Conservation (phyloP, 306 rosid species). For the Acacia confusa region DNA sequence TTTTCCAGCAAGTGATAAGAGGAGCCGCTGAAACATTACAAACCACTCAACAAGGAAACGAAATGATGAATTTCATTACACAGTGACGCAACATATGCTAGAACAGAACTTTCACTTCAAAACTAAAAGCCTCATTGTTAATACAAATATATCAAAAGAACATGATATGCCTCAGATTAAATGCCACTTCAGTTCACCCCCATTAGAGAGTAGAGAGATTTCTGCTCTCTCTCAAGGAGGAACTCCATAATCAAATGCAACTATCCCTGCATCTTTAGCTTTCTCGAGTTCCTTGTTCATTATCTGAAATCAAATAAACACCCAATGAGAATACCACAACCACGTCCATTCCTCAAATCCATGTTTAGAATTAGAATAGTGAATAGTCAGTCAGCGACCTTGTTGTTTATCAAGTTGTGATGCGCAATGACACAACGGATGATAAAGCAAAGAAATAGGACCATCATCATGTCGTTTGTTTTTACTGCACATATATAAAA, state of each 20-base stretch:
- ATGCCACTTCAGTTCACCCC: neutral
- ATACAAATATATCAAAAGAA: too few relatives aligned
- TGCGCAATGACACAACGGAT: constrained; percentile 68
- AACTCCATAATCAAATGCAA: constrained; percentile 26
- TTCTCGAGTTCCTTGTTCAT: constrained; percentile 62
- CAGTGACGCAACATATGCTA: neutral
- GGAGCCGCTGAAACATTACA: too few relatives aligned
- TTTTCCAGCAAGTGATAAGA: too few relatives aligned
- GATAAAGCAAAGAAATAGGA: constrained; percentile 61
- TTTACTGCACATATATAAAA: constrained; percentile 48
- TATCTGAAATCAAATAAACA: constrained; percentile 37
- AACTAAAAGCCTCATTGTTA: too few relatives aligned
- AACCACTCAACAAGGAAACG: neutral
- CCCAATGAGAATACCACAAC: neutral
- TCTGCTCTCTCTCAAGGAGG: neutral
- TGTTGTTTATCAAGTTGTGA: constrained; percentile 70
- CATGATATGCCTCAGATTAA: neutral
- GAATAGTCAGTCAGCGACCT: constrained; percentile 35
- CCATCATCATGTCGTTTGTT: constrained; percentile 71
- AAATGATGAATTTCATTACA: neutral
- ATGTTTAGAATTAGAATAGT: neutral
- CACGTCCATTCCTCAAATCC: neutral
- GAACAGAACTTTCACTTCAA: too few relatives aligned
- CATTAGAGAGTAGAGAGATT: too few relatives aligned
- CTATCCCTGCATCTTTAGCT: constrained; percentile 54